Percentiles rank a stretch among this genome's conserved stretches.
phyloP scores from a whole-genome alignment of 352 stramenopile species.

The Globisporangium camurandrum region DNA sequence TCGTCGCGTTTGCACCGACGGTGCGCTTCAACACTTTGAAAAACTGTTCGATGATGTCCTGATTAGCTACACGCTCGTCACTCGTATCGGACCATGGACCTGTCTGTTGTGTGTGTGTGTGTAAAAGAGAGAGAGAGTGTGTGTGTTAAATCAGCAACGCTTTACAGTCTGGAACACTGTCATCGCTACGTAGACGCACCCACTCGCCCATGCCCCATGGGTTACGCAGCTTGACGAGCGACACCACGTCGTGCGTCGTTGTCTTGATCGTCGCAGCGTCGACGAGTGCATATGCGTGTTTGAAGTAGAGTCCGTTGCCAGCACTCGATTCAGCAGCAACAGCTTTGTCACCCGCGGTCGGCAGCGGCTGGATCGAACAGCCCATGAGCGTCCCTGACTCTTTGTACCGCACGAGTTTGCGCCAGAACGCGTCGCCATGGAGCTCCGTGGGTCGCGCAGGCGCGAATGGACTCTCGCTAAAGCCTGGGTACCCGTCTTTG shows the following conservation, averaged over 20 bases:
- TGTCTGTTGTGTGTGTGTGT: conserved; percentile 23
- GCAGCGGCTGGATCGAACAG: conserved; percentile 83
- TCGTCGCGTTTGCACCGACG: conserved; percentile 58
- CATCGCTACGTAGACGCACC: conserved; percentile 25
- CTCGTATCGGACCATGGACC: conserved; percentile 82
- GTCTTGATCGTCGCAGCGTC: conserved; percentile 70
- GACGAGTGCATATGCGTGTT: conserved; percentile 84
- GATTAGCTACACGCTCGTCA: conserved; percentile 65
- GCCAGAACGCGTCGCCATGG: conserved; percentile 69
- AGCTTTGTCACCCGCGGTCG: conserved; percentile 48
- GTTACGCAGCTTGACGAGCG: conserved; percentile 82
- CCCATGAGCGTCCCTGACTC: conserved; percentile 85
- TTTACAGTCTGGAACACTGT: not conserved
- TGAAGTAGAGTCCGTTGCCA: conserved; percentile 81
- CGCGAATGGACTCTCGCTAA: conserved; percentile 58
- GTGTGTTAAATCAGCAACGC: not conserved
- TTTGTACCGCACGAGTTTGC: conserved; percentile 72
- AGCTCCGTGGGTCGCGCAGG: conserved; percentile 31
- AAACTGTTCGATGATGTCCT: conserved; percentile 67
- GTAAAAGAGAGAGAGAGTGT: not conserved
- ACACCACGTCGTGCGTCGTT: conserved; percentile 32
- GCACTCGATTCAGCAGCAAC: conserved; percentile 63
- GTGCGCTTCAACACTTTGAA: conserved; percentile 67
- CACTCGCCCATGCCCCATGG: conserved; percentile 90
- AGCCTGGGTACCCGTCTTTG: conserved; percentile 69